These are phyloP conservation scores for Saturnispora silvae DNA, from an alignment of 805 yeast species.

Conservation along the genomic window DNA sequence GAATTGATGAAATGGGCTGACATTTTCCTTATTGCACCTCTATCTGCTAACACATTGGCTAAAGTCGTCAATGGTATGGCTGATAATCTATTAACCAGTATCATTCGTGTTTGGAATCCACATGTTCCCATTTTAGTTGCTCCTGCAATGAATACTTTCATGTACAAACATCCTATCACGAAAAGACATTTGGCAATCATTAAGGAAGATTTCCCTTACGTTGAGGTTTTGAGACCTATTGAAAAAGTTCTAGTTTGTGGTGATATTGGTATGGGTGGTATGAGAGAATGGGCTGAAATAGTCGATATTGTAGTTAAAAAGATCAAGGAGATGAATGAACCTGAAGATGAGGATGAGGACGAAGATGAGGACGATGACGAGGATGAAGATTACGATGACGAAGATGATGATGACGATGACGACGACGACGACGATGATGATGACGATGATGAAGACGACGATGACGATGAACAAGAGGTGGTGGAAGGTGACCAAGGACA, in stretches of 20 bases:
- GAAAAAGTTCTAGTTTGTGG: slow-evolving; percentile 94
- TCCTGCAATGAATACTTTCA: slow-evolving; percentile 91
- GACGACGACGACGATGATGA: slow-evolving; percentile 31
- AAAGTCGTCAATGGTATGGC: slow-evolving; percentile 86
- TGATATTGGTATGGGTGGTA: slow-evolving; percentile 98
- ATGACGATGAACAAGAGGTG: slow-evolving; percentile 15
- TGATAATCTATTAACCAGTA: slow-evolving; percentile 83
- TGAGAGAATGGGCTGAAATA: slow-evolving; percentile 95
- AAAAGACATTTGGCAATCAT: slow-evolving; percentile 69
- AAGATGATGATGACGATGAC: slow-evolving; percentile 29
- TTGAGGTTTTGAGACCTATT: slow-evolving; percentile 85
- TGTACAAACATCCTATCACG: slow-evolving; percentile 83
- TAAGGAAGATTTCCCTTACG: slow-evolving; percentile 89
- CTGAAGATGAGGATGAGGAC: slow-evolving; percentile 30
- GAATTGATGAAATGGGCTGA: slow-evolving; percentile 97
- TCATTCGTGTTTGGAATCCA: slow-evolving; percentile 92
- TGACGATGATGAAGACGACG: slow-evolving; percentile 21
- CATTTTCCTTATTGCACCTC: slow-evolving; percentile 83
- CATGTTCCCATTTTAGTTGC: slow-evolving; percentile 81
- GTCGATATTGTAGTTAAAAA: slow-evolving; percentile 75
- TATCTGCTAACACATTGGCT: slow-evolving; percentile 85
- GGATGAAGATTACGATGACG: slow-evolving; percentile 31
- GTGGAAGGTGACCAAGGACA: neutral
- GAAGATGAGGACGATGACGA: slow-evolving; percentile 35
- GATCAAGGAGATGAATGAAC: slow-evolving; percentile 45